A percentile compares a stretch with the other conserved stretches of the same genome.
phyloP scores from a whole-genome alignment of 345 rosid species.

The Citrus australasica region DNA sequence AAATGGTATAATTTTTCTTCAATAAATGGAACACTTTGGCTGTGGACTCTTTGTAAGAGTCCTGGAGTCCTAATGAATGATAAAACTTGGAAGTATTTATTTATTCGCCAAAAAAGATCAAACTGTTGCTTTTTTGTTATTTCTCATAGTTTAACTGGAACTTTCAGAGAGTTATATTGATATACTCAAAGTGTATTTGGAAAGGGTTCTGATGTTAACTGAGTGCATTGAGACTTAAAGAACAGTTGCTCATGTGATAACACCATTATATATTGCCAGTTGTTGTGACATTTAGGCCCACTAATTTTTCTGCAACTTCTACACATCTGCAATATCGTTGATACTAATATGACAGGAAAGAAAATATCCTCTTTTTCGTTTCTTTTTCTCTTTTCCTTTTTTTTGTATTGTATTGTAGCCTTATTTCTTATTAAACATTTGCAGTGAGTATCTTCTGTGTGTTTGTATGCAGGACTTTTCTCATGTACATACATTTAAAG shows the following conservation, averaged over 20 bases:
- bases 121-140: background rate
- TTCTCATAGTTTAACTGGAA: background rate
- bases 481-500: slow-evolving; percentile 70
- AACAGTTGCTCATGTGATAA: background rate
- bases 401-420: background rate
- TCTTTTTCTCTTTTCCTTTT: background rate
- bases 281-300: background rate
- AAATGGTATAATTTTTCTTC: background rate
- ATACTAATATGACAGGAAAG: background rate
- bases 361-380: background rate
- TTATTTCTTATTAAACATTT: slow-evolving; percentile 10
- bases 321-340: background rate
- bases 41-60: background rate
- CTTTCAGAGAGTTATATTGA: background rate
- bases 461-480: slow-evolving; percentile 68
- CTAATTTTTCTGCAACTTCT: background rate
- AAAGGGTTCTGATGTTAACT: background rate
- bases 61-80: background rate
- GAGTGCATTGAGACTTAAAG: background rate
- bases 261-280: background rate
- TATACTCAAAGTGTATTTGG: background rate
- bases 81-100: background rate
- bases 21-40: background rate
- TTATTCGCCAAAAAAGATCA: background rate
- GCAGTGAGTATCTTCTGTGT: background rate